Evolutionary conservation across 164 flowering plant species (phyloP).

Genomic region (Litsea cubeba): DNA sequence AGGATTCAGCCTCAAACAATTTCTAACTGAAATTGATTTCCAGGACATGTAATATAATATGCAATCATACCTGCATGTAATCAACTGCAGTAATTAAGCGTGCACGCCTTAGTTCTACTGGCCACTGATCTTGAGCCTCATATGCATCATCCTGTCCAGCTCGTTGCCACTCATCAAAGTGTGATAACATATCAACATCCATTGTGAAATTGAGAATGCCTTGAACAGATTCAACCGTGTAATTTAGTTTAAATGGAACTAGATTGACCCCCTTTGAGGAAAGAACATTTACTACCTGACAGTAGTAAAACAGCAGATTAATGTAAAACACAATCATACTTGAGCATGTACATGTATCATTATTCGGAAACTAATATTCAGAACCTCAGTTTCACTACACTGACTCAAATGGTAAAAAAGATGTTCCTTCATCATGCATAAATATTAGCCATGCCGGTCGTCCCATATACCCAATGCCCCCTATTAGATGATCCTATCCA

Average conservation of each 20-base stretch:
- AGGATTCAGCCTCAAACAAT: not conserved
- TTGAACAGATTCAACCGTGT: constrained; percentile 76
- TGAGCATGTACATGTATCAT: too few relatives aligned
- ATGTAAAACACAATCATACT: not conserved
- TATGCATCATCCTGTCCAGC: constrained; percentile 53
- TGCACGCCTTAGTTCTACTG: constrained; percentile 69
- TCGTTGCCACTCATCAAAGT: constrained; percentile 93
- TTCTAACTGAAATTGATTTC: too few relatives aligned
- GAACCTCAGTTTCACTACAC: too few relatives aligned
- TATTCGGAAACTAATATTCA: too few relatives aligned
- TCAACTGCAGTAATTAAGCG: constrained; percentile 86
- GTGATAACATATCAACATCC: constrained; percentile 91
- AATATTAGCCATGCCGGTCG: too few relatives aligned
- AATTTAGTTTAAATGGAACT: constrained; percentile 72
- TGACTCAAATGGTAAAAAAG: too few relatives aligned
- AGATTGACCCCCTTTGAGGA: constrained; percentile 72
- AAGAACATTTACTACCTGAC: constrained; percentile 75
- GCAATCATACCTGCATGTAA: constrained; percentile 60
- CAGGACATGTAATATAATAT: too few relatives aligned
- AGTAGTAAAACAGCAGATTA: not conserved
- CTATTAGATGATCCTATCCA: too few relatives aligned
- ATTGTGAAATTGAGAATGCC: constrained; percentile 80
- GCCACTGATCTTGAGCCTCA: constrained; percentile 98
- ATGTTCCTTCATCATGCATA: too few relatives aligned
- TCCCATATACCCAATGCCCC: too few relatives aligned